Conservation (phyloP, 2,329 filamentous ascomycete genomes). For the Alternaria dauci region DNA sequence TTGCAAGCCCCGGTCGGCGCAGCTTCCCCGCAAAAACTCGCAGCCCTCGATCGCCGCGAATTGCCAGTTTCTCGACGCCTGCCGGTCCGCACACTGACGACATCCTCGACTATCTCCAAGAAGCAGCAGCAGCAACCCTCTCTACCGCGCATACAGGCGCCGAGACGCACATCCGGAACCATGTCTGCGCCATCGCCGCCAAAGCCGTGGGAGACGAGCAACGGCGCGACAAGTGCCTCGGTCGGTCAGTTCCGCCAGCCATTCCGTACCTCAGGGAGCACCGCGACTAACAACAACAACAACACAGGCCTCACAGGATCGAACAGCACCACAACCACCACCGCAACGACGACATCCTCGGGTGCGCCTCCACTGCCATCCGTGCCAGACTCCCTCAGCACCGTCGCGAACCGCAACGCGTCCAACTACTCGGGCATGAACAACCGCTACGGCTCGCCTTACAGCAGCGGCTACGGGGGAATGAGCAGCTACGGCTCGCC, state of each 20-base stretch:
- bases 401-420: conserved; percentile 87
- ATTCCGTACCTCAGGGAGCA: conserved; percentile 21
- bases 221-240: conserved; percentile 60
- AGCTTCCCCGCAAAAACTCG: conserved; percentile 20
- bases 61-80: conserved; percentile 12
- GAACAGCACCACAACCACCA: conserved; percentile 53
- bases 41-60: conserved; percentile 14
- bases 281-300: conserved; percentile 32
- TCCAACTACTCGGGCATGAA: conserved; percentile 77
- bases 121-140: not conserved
- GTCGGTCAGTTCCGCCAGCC: conserved; percentile 43
- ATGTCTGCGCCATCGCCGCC: conserved; percentile 80
- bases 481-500: conserved; percentile 64
- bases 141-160: conserved; percentile 28
- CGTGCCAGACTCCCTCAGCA: conserved; percentile 78
- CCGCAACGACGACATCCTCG: conserved; percentile 51
- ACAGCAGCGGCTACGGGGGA: conserved; percentile 57
- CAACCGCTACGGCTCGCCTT: conserved; percentile 62
- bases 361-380: conserved; percentile 77
- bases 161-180: conserved; percentile 34
- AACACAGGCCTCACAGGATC: conserved; percentile 45
- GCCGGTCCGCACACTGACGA: conserved; percentile 17
- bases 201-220: conserved; percentile 94
- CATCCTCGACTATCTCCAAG: conserved; percentile 16
- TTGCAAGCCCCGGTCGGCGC: conserved; percentile 10